phyloP scores from a whole-genome alignment of 2,329 filamentous ascomycete species.

The Eurotiales sp. region DNA sequence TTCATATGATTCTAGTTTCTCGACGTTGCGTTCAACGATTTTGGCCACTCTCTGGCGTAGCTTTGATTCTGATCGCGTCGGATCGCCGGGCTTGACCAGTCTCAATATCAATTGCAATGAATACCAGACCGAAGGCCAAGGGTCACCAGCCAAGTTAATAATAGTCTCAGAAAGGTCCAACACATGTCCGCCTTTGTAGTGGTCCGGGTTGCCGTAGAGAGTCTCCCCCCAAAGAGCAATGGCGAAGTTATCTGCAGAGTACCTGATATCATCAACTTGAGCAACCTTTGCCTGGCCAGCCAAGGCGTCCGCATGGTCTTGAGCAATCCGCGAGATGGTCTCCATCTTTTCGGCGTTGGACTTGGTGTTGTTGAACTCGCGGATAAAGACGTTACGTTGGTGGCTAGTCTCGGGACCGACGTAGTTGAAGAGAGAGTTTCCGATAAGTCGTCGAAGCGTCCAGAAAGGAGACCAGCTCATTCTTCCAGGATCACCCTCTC shows the following conservation, averaged over 20 bases:
- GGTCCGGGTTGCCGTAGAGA: conserved; percentile 6
- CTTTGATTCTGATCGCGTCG: conserved; percentile 4
- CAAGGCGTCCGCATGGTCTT: conserved; percentile 2
- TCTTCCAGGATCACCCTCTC: conserved; percentile 5
- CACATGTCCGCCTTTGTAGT: conserved; percentile 4
- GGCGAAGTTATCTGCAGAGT: conserved; percentile 9
- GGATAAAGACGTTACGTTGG: conserved; percentile 10
- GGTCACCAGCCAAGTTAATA: conserved; percentile 6
- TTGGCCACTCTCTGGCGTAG: conserved; percentile 8
- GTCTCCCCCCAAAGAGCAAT: conserved; percentile 11
- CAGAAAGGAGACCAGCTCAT: conserved; percentile 11
- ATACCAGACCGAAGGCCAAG: conserved; percentile 17
- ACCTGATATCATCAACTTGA: conserved; percentile 9
- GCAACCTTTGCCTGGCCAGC: conserved; percentile 1
- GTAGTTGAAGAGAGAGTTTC: conserved; percentile 9
- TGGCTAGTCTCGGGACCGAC: conserved; percentile 10
- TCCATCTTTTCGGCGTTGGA: conserved; percentile 7
- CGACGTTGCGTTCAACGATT: conserved; percentile 1
- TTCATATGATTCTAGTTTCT: conserved; percentile 5
- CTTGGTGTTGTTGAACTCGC: conserved; percentile 8
- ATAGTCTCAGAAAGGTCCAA: conserved; percentile 5
- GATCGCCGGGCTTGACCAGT: conserved; percentile 57
- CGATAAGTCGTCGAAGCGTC: conserved; percentile 5
- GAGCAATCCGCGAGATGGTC: conserved; percentile 3
- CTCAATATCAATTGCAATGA: conserved; percentile 69